phyloP scores from a whole-genome alignment of 2,329 filamentous ascomycete genomes.

The Aspergillus sp. region DNA sequence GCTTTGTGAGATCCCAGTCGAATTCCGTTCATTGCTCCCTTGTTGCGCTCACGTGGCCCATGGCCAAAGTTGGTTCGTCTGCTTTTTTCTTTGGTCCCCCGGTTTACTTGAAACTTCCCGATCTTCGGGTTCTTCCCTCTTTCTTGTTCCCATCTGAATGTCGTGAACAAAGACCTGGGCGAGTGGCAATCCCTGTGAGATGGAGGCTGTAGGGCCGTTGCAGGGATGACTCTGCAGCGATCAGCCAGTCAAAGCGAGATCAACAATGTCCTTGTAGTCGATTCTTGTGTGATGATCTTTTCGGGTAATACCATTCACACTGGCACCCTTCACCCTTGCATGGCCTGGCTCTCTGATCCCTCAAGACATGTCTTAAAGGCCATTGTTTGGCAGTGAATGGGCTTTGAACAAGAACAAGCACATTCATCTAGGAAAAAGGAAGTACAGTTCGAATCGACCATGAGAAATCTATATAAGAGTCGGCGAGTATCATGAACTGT shows the following conservation, averaged over 20 bases:
- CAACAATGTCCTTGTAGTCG: background rate
- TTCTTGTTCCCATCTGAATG: too few species aligned
- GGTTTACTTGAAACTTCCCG: background rate
- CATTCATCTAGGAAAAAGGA: background rate
- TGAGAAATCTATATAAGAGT: too few species aligned
- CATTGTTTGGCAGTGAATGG: background rate
- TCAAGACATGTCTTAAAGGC: background rate
- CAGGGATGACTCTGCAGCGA: background rate
- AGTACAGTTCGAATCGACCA: background rate
- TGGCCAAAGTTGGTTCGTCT: background rate
- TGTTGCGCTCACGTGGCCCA: too few species aligned
- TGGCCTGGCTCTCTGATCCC: background rate
- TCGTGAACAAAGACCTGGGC: too few species aligned
- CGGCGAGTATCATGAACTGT: too few species aligned
- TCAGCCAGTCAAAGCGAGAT: background rate
- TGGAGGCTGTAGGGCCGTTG: too few species aligned
- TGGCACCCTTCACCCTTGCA: background rate
- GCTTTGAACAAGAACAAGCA: background rate
- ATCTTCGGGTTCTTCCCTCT: background rate
- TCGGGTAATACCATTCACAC: background rate
- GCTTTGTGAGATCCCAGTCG: background rate
- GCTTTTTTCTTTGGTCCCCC: background rate
- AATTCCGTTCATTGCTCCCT: background rate
- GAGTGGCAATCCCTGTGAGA: too few species aligned
- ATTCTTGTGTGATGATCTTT: background rate